A percentile compares a stretch with the other conserved stretches of the same genome.
phyloP scores from a whole-genome alignment of 2,329 filamentous ascomycete genomes.

The Aspergillus cejpii region DNA sequence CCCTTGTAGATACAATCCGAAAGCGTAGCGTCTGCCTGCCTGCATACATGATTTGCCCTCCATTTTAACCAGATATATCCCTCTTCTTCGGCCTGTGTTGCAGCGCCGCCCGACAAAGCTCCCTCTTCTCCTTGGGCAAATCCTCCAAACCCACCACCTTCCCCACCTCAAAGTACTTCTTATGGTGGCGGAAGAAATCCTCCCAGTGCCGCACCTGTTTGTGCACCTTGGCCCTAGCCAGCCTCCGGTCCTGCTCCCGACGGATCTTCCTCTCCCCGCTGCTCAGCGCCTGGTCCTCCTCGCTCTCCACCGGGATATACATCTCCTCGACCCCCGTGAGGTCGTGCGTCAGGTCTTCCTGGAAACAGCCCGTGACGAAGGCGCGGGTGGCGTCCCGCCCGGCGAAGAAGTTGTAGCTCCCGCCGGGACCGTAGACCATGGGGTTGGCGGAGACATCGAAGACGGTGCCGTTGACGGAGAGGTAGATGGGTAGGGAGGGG shows the following conservation, averaged over 20 bases:
- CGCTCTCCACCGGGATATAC: conserved; percentile 64
- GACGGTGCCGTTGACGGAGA: conserved; percentile 68
- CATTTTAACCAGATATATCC: conserved; percentile 22
- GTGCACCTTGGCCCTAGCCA: conserved; percentile 59
- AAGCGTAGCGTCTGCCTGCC: too few species aligned
- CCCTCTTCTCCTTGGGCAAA: conserved; percentile 47
- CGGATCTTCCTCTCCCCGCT: conserved; percentile 44
- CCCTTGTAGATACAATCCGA: conserved; percentile 6
- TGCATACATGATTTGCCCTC: too few species aligned
- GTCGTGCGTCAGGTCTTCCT: conserved; percentile 75
- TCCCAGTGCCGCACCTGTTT: conserved; percentile 73
- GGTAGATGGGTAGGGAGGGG: conserved; percentile 69
- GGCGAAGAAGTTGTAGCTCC: conserved; percentile 78
- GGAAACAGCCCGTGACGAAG: conserved; percentile 90
- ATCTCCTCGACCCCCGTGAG: conserved; percentile 81
- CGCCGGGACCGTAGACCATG: conserved; percentile 67
- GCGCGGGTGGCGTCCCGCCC: conserved; percentile 79
- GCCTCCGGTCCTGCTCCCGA: conserved; percentile 57
- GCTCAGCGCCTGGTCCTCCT: conserved; percentile 32
- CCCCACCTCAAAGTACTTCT: conserved; percentile 77
- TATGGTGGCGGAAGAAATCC: conserved; percentile 69
- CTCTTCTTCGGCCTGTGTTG: conserved; percentile 55
- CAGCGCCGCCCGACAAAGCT: conserved; percentile 65
- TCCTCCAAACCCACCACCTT: conserved; percentile 51
- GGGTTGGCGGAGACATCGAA: conserved; percentile 57